Conservation (phyloP, 371 early-diverging fungal genomes). For the Lichtheimia ramosa region DNA sequence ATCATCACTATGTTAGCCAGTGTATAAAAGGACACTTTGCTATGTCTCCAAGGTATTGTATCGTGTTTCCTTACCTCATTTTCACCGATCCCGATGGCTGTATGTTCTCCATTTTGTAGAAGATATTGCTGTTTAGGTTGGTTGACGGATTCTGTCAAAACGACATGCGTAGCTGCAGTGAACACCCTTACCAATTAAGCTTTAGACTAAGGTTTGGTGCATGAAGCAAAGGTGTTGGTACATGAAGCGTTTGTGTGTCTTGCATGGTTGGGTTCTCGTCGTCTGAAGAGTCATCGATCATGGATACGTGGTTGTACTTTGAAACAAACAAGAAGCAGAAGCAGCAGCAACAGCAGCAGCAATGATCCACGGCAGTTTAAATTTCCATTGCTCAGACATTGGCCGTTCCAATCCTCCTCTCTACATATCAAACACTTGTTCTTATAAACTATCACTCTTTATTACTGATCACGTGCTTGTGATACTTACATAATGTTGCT, state of each 20-base stretch:
- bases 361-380: too few species aligned
- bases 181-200: slow-evolving; percentile 34
- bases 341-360: too few species aligned
- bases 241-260: slow-evolving; percentile 37
- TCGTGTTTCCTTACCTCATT: slow-evolving; percentile 46
- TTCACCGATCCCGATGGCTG: slow-evolving; percentile 78
- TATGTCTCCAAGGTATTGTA: too few species aligned
- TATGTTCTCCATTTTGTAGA: slow-evolving; percentile 73
- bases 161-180: too few species aligned
- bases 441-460: too few species aligned
- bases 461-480: too few species aligned
- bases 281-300: slow-evolving; percentile 40
- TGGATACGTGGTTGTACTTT: not conserved
- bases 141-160: too few species aligned
- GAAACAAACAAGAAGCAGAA: not conserved
- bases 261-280: slow-evolving; percentile 30
- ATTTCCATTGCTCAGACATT: too few species aligned
- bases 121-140: slow-evolving; percentile 53
- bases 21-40: too few species aligned
- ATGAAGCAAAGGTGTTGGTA: slow-evolving; percentile 47
- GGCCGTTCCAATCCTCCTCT: too few species aligned
- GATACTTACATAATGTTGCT: too few species aligned
- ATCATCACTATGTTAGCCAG: not conserved
- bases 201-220: slow-evolving; percentile 42
- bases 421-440: too few species aligned